These are phyloP conservation scores for Aureobasidium sp. DNA, from an alignment of 2,329 filamentous ascomycete species.

Conservation along the genomic window DNA sequence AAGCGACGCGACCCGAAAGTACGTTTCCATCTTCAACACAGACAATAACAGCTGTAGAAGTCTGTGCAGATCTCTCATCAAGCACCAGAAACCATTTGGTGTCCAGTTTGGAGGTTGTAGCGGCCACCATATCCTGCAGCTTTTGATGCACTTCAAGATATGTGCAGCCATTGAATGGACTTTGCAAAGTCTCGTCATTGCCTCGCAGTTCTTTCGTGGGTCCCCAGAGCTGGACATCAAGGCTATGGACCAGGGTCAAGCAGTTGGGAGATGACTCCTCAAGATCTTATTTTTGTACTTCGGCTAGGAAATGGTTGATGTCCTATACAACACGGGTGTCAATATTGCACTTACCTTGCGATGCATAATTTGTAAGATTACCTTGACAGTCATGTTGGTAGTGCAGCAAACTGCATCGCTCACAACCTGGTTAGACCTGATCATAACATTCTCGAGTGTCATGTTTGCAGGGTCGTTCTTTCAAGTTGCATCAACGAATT, in stretches of 20 bases:
- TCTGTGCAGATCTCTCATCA: neutral
- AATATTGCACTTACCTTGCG: neutral
- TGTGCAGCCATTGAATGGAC: neutral
- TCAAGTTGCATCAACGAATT: no score
- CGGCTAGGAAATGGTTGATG: neutral
- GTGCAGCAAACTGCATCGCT: neutral
- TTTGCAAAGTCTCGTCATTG: neutral
- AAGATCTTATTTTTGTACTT: neutral
- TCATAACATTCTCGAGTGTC: neutral
- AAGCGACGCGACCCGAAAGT: neutral
- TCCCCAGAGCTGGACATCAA: neutral
- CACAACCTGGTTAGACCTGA: neutral
- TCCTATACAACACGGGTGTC: neutral
- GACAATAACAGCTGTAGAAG: neutral
- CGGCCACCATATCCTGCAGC: neutral
- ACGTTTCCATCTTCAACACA: neutral
- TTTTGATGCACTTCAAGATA: neutral
- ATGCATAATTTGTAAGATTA: neutral
- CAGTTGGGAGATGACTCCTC: neutral
- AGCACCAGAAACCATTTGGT: neutral
- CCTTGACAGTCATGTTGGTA: neutral
- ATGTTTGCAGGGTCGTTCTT: neutral
- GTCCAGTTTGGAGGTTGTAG: neutral
- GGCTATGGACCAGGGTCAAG: neutral
- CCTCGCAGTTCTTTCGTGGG: neutral